These are phyloP conservation scores for Porogramme epimiltina DNA, from an alignment of 1,284 basidiomycete genomes.

Conservation along the genomic window DNA sequence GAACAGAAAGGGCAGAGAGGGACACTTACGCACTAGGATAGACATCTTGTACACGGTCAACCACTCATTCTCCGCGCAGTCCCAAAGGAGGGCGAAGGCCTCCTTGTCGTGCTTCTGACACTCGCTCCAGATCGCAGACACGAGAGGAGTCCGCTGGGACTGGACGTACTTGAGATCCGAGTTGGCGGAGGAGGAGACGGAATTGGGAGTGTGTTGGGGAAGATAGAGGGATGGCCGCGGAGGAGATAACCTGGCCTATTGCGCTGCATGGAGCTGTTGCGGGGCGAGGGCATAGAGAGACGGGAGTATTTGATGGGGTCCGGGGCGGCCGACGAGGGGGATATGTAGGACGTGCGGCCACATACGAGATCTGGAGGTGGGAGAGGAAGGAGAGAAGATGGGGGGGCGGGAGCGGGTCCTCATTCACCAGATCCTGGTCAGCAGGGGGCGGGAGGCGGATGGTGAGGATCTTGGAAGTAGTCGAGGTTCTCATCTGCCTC, in stretches of 20 bases:
- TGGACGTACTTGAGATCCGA: conserved; percentile 73
- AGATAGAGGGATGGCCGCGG: conserved; percentile 56
- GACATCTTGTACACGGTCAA: conserved; percentile 74
- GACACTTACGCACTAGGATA: conserved; percentile 71
- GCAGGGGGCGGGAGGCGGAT: conserved; percentile 35
- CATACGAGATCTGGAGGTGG: conserved; percentile 76
- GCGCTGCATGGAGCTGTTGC: conserved; percentile 28
- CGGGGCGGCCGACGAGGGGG: conserved; percentile 39
- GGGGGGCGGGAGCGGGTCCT: conserved; percentile 50
- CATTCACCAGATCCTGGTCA: conserved; percentile 28
- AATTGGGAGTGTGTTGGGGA: conserved; percentile 76
- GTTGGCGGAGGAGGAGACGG: conserved; percentile 67
- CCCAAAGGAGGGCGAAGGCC: conserved; percentile 65
- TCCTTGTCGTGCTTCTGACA: conserved; percentile 50
- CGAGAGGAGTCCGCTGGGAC: conserved; percentile 74
- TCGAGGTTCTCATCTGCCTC: conserved; percentile 73
- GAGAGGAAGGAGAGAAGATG: conserved; percentile 65
- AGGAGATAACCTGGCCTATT: conserved; percentile 35
- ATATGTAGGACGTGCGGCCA: conserved; percentile 83
- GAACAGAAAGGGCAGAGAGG: not conserved
- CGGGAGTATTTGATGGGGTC: conserved; percentile 21
- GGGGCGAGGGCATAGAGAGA: conserved; percentile 27
- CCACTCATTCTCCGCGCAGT: conserved; percentile 61
- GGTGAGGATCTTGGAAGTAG: conserved; percentile 62
- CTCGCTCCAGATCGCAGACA: conserved; percentile 74